Conservation (phyloP, 257 asterid species). For the Penstemon newberryi region DNA sequence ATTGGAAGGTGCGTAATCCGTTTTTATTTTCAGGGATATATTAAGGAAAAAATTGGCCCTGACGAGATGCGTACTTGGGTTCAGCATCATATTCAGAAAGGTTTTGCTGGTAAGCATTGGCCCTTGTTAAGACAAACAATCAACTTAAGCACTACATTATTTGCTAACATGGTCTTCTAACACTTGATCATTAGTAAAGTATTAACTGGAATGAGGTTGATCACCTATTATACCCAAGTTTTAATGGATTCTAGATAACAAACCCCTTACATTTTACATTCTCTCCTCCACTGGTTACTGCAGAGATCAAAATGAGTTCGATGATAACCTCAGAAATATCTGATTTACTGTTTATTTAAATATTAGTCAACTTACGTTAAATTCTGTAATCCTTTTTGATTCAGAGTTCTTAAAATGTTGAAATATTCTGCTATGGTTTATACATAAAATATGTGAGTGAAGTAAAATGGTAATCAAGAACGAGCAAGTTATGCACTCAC, state of each 20-base stretch:
- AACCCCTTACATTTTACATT: too few relatives aligned
- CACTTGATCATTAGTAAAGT: too few relatives aligned
- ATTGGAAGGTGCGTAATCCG: slow-evolving; percentile 11
- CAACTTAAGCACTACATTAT: too few relatives aligned
- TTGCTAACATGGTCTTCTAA: too few relatives aligned
- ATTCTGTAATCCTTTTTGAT: neutral
- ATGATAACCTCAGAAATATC: too few relatives aligned
- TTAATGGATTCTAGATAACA: too few relatives aligned
- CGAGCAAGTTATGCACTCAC: too few relatives aligned
- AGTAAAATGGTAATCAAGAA: neutral
- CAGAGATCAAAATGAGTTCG: too few relatives aligned
- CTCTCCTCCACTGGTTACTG: too few relatives aligned
- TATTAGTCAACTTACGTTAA: neutral
- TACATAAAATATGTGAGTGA: neutral
- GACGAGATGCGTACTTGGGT: slow-evolving; percentile 69
- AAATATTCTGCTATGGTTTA: neutral
- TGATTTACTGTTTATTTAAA: neutral
- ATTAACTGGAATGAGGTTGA: too few relatives aligned
- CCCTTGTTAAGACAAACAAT: neutral
- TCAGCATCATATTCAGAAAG: slow-evolving; percentile 49
- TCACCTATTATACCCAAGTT: too few relatives aligned
- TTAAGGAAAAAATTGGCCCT: slow-evolving; percentile 71
- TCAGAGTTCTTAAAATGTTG: neutral
- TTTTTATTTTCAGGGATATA: slow-evolving; percentile 37
- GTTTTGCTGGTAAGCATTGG: slow-evolving; percentile 65